phyloP scores from a whole-genome alignment of 2,329 filamentous ascomycete species.

The Cyphellophora europaea region DNA sequence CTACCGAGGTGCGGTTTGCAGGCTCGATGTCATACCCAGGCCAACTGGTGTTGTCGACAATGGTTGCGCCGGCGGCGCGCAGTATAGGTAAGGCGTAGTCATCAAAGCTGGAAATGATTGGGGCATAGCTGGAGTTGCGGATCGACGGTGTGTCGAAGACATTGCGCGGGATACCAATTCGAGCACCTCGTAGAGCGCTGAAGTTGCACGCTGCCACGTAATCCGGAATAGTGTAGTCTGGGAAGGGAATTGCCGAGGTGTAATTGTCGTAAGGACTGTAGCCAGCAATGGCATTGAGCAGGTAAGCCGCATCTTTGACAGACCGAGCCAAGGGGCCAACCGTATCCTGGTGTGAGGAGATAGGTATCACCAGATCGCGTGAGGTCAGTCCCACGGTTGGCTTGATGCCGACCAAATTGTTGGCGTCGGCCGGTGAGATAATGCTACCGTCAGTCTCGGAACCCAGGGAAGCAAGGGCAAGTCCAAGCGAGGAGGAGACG shows the following conservation, averaged over 20 bases:
- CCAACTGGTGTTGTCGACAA: slow-evolving; percentile 11
- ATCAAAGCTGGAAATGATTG: slow-evolving; percentile 47
- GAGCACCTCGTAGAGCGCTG: slow-evolving; percentile 44
- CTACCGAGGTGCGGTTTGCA: slow-evolving; percentile 27
- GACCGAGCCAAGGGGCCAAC: slow-evolving; percentile 47
- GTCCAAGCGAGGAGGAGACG: slow-evolving; percentile 49
- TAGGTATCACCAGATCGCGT: slow-evolving; percentile 54
- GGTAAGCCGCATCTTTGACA: slow-evolving; percentile 48
- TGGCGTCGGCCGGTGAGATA: slow-evolving; percentile 42
- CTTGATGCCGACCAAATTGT: slow-evolving; percentile 59
- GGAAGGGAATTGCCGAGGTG: slow-evolving; percentile 48
- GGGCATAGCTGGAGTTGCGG: slow-evolving; percentile 23
- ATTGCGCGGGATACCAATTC: slow-evolving; percentile 57
- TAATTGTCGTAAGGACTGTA: slow-evolving; percentile 47
- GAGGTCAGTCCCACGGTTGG: slow-evolving; percentile 58
- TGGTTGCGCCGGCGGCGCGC: slow-evolving; percentile 42
- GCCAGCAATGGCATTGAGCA: slow-evolving; percentile 51
- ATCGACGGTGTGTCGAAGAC: slow-evolving; percentile 33
- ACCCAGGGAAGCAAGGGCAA: slow-evolving; percentile 50
- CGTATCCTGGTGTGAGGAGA: slow-evolving; percentile 30
- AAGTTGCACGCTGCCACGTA: slow-evolving; percentile 51
- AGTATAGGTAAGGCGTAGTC: slow-evolving; percentile 41
- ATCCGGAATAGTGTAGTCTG: slow-evolving; percentile 39
- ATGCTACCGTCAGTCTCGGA: slow-evolving; percentile 60
- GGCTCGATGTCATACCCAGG: slow-evolving; percentile 28